Percentiles rank a stretch among this genome's conserved stretches.
These are phyloP conservation scores for Trebouxia gelatinosa DNA, from an alignment of 163 green algal genomes.

Conservation along the genomic window DNA sequence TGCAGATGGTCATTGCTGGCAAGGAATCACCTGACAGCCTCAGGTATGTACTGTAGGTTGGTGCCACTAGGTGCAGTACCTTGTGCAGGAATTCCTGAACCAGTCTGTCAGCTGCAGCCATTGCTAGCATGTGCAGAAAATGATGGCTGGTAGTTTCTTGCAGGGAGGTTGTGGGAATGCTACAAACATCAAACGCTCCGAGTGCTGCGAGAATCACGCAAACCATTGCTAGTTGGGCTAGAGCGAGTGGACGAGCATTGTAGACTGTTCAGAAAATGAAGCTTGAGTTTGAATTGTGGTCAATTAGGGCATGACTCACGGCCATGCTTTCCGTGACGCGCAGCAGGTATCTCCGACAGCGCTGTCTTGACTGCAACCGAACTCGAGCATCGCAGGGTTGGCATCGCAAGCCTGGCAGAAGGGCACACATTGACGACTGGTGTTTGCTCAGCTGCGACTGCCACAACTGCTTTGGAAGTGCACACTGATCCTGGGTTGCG, in stretches of 20 bases:
- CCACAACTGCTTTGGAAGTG: too few species aligned
- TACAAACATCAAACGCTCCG: conserved; percentile 39
- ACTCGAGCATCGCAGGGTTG: too few species aligned
- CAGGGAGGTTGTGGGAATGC: conserved; percentile 59
- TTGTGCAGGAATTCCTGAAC: background rate
- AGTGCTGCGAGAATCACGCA: conserved; percentile 61
- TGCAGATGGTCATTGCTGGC: conserved; percentile 65
- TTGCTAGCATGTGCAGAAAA: background rate
- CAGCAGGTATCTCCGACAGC: too few species aligned
- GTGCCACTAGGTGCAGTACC: background rate
- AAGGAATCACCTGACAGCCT: conserved; percentile 58
- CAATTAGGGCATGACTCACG: too few species aligned
- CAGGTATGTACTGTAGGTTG: conserved; percentile 1
- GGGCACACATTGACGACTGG: too few species aligned
- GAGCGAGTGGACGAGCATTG: conserved; percentile 48
- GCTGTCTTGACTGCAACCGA: too few species aligned
- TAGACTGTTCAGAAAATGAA: background rate
- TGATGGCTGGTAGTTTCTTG: background rate
- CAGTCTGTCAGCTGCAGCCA: background rate
- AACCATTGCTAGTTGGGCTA: conserved; percentile 63
- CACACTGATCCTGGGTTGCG: too few species aligned
- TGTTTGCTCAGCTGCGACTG: too few species aligned
- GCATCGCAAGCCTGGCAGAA: too few species aligned
- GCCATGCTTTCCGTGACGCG: too few species aligned
- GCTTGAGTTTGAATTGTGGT: background rate